Evolutionary conservation across 352 stramenopile genomes (phyloP).

Genomic region (Phytopythium helicoides): DNA sequence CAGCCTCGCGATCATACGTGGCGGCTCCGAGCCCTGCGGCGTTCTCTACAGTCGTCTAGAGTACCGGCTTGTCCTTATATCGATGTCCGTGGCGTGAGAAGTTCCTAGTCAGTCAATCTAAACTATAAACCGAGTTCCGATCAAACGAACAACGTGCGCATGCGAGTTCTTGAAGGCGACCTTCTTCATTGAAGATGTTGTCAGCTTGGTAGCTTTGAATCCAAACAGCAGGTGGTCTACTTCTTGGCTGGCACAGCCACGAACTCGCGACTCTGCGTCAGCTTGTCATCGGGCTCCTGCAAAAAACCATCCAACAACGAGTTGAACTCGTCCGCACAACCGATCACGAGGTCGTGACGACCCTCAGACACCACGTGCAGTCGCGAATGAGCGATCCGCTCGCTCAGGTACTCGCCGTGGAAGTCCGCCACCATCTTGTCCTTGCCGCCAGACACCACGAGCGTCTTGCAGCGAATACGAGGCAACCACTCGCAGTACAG

Average conservation of each 20-base stretch:
- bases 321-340: slow-evolving; percentile 54
- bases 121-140: too few relatives aligned
- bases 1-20: too few relatives aligned
- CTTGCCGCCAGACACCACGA: slow-evolving; percentile 60
- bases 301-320: slow-evolving; percentile 58
- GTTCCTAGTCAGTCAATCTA: too few relatives aligned
- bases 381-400: slow-evolving; percentile 83
- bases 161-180: too few relatives aligned
- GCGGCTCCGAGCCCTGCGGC: too few relatives aligned
- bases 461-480: slow-evolving; percentile 81
- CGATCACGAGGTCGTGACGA: slow-evolving; percentile 57
- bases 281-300: slow-evolving; percentile 74
- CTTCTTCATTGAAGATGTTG: too few relatives aligned
- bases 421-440: slow-evolving; percentile 66
- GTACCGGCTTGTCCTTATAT: too few relatives aligned
- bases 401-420: slow-evolving; percentile 82
- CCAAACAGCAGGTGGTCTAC: not conserved
- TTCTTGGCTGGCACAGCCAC: slow-evolving; percentile 43
- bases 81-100: too few relatives aligned
- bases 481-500: slow-evolving; percentile 69
- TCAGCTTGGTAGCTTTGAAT: not conserved
- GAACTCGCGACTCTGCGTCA: slow-evolving; percentile 80
- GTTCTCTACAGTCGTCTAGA: too few relatives aligned
- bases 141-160: too few relatives aligned
- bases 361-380: slow-evolving; percentile 53